Evolutionary conservation across 2,329 filamentous ascomycete species (phyloP), one percentile per base, ranked within the genome.

Genomic region (Penicillium sp.): DNA sequence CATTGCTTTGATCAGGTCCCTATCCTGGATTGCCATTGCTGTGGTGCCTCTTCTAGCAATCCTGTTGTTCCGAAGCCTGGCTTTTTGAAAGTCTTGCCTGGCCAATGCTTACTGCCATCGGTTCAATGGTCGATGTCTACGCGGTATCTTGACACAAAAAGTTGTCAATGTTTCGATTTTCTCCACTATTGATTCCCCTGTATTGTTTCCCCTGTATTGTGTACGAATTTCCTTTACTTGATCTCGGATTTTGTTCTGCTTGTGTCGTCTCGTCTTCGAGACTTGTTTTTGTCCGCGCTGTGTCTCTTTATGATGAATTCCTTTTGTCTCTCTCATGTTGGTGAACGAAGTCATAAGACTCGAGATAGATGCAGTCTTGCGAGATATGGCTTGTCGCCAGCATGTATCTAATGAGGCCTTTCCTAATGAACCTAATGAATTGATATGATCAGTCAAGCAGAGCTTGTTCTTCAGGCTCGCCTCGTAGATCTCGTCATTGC

Each of bases 161-260:
- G 56, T 58, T 54, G 50, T 49, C 52, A 65, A 50, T 66, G 66
- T 67, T 62, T 61, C 62, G 12, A 42, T 60, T 58, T 48, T 54
- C 52, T 56, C 54, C 58, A 60, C 60, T 55, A 62, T 65, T 65
- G 68, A 74, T 74, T 74, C 67, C 73, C 72, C 73, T 75, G 72
- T 74, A 74, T 72, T 68, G 55, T 60, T 69, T 74, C 67, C 73
- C 72, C 73, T 75, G 72, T 74, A 74, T 72, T 68, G 55, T 60
- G 68, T 20, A 64, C 63, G 61, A 69, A 62, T 68, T 67, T 61
- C 60, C 53, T 66, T 64, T 55, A 55, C 22, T 54, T 17, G 53
- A 51, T 63, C 54, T 65, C 60, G 48, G 61, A 58, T 59, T 67
- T 55, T 64, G 62, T 61, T 58, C 64, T 64, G 63, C 34, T 59